phyloP scores from a whole-genome alignment of 768 basidiomycete species.

The Mycena amicta region DNA sequence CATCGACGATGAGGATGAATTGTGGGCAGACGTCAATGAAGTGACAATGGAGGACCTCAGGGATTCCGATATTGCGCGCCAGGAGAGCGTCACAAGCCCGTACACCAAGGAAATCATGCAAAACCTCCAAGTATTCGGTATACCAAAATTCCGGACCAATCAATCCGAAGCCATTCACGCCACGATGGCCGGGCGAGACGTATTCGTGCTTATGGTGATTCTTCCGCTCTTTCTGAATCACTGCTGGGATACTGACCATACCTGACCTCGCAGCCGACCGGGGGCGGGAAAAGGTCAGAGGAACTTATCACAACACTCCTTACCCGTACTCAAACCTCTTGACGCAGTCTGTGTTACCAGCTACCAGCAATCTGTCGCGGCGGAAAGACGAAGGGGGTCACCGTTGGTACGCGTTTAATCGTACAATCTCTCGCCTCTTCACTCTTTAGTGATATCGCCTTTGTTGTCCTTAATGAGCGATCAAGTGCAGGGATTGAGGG shows the following conservation, averaged over 20 bases:
- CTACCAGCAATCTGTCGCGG: conserved; percentile 82
- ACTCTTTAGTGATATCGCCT: conserved; percentile 90
- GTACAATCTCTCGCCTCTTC: too few relatives aligned
- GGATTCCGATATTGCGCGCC: too few relatives aligned
- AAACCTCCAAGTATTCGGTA: conserved; percentile 46
- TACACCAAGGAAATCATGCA: conserved; percentile 48
- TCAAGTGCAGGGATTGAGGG: conserved; percentile 71
- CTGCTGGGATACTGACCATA: not conserved
- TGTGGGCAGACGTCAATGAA: conserved; percentile 51
- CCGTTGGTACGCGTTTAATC: too few relatives aligned
- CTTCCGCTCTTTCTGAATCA: too few relatives aligned
- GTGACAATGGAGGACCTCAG: conserved; percentile 32
- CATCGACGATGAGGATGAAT: conserved; percentile 43
- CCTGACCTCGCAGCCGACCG: conserved; percentile 63
- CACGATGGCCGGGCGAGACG: conserved; percentile 78
- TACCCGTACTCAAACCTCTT: not conserved
- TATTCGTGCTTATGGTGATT: conserved; percentile 80
- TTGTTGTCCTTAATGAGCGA: conserved; percentile 88
- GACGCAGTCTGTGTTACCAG: conserved; percentile 70
- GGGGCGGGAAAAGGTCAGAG: conserved; percentile 72
- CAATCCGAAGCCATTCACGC: conserved; percentile 87
- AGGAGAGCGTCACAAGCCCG: conserved; percentile 17
- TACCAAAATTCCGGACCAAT: conserved; percentile 80
- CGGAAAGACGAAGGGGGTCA: conserved; percentile 78
- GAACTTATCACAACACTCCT: too few relatives aligned